Conservation (phyloP, 495 filamentous ascomycete species). For the Hypoxylon fragiforme region DNA sequence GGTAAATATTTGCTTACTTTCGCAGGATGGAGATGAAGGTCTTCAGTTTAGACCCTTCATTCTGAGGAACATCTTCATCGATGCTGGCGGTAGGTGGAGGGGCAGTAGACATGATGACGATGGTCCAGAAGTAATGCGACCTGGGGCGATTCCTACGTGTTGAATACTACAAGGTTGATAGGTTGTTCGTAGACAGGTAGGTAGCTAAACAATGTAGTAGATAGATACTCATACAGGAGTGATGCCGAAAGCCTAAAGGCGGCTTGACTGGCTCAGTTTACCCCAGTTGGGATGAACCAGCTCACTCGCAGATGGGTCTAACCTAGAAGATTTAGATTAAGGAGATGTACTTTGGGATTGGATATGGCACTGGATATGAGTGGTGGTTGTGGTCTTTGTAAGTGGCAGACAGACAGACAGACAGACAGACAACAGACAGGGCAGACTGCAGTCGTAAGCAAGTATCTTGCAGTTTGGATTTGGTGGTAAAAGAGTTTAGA, state of each 20-base stretch:
- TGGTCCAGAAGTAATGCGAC: neutral
- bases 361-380: no score
- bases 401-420: no score
- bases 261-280: neutral
- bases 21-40: constrained; percentile 81
- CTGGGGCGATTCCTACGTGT: neutral
- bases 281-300: neutral
- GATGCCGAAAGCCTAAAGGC: no score
- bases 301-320: neutral
- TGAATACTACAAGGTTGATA: neutral
- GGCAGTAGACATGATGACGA: constrained; percentile 30
- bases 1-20: constrained; percentile 60
- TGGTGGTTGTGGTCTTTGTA: no score
- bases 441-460: no score
- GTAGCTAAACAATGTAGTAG: neutral
- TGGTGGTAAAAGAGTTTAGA: constrained; percentile 3
- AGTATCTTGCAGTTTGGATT: neutral
- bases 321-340: constrained; percentile 9
- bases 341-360: no score
- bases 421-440: no score
- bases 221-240: no score
- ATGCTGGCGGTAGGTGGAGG: constrained; percentile 21
- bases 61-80: constrained; percentile 65
- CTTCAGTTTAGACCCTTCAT: constrained; percentile 81
- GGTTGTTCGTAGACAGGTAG: no score